Conservation (phyloP, 176 grass and related monocot genomes). For the Puccinellia tenuiflora region DNA sequence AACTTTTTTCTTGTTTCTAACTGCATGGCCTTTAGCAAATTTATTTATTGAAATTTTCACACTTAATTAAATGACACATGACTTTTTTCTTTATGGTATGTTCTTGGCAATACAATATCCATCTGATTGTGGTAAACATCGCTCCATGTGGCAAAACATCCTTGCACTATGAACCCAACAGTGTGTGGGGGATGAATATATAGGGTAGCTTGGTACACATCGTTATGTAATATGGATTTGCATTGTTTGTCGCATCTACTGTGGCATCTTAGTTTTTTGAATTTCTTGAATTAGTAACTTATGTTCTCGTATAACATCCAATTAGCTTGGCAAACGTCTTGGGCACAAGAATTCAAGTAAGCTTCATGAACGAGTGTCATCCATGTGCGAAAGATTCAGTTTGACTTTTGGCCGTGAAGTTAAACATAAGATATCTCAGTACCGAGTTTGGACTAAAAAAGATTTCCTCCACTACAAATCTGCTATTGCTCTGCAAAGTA, state of each 20-base stretch:
- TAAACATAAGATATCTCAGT: conserved; percentile 54
- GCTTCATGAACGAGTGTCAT: conserved; percentile 61
- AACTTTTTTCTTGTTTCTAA: not conserved
- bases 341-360: conserved; percentile 65
- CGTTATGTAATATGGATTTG: conserved; percentile 3
- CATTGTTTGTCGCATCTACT: conserved; percentile 23
- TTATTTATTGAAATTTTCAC: not conserved
- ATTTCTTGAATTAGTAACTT: conserved; percentile 23
- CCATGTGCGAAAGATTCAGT: conserved; percentile 61
- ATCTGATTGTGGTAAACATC: not conserved
- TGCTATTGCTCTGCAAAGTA: conserved; percentile 35
- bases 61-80: not conserved
- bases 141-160: not conserved
- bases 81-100: not conserved
- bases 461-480: conserved; percentile 53
- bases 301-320: conserved; percentile 24
- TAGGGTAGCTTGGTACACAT: not conserved
- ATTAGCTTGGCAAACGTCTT: conserved; percentile 67
- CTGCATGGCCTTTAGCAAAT: not conserved
- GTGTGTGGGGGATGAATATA: not conserved
- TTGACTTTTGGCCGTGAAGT: conserved; percentile 66
- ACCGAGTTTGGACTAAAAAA: conserved; percentile 83
- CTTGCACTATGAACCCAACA: conserved; percentile 9
- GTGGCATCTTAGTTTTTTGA: conserved; percentile 26
- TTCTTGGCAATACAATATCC: conserved; percentile 4